Evolutionary conservation across 2,329 filamentous ascomycete species (phyloP), one percentile per base, ranked within the genome.

Genomic region (Cercospora brassicicola): DNA sequence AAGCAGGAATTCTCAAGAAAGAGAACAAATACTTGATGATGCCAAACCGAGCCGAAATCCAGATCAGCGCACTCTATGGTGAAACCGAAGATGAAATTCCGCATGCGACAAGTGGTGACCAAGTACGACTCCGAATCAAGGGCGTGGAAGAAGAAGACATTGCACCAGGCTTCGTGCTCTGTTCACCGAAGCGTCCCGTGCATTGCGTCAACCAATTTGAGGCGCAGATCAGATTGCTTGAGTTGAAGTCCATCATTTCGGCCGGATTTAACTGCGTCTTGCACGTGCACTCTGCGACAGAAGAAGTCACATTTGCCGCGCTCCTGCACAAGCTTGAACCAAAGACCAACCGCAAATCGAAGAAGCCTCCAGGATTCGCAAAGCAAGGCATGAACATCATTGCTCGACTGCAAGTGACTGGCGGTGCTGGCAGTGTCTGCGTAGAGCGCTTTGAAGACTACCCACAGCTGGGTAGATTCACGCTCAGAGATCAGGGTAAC

Each of bases 101-200:
- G 7, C 86, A 89, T 67, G 93, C 91, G 20, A 92, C 93, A 74
- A 97, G 93, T 76, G 95, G 95, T 83, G 95, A 99, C 79, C 95
- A 99, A 82, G 90, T 98, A 62, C 92, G 95, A 67, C 83, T 98
- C 75, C 92, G 95, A 72, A 87, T 99, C 74, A 91, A 95, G 77
- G 95, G 95, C 74, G 91, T 96, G 13, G 96, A 99, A 84, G 95
- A 99, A 82, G 96, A 99, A 82, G 95, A 99, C 74, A 92, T 99
- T 74, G 83, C 94, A 72, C 94, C 94, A 0, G 95, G 95, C 8
- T 99, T 97, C 79, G 96, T 99, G 69, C 87, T 99, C 62, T 98
- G 95, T 84, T 96, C 93, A 33, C 92, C 93, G 18, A 96, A 96
- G 85, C 90, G 95, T 73, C 88, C 95, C 33, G 95, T 98, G 23